phyloP scores from a whole-genome alignment of 345 rosid genomes.

The Psidium friedrichsthalianum region DNA sequence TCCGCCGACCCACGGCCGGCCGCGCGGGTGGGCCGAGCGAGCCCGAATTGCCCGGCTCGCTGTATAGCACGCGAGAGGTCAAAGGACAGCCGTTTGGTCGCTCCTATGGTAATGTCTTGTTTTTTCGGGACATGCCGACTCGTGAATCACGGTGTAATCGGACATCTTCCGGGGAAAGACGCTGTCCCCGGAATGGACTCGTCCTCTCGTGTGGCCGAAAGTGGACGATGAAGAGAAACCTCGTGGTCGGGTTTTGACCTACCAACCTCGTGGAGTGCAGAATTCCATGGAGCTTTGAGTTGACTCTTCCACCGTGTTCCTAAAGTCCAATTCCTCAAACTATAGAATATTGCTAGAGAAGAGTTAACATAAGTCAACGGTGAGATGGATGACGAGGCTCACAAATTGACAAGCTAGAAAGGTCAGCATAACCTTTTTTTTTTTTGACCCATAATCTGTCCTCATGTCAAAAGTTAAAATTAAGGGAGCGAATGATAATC shows the following conservation, averaged over 20 bases:
- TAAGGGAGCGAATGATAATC: not conserved
- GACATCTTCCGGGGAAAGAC: not conserved
- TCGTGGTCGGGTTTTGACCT: not conserved
- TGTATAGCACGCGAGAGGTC: not conserved
- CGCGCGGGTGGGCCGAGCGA: not conserved
- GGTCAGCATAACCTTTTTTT: not conserved
- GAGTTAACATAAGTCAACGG: not conserved
- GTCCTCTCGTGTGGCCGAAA: not conserved
- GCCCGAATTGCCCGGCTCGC: not conserved
- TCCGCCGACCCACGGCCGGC: not conserved
- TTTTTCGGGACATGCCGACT: too few species aligned
- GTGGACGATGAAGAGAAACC: not conserved
- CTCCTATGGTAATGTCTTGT: accelerated
- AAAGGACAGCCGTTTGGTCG: not conserved
- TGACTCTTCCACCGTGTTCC: not conserved
- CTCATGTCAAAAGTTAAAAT: not conserved
- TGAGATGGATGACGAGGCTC: not conserved
- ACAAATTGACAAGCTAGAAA: not conserved
- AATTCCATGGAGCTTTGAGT: not conserved
- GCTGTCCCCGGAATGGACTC: not conserved
- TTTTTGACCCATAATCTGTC: not conserved
- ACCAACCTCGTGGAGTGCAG: not conserved
- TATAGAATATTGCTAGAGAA: not conserved
- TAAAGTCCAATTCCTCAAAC: not conserved
- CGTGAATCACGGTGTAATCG: not conserved